Evolutionary conservation across 2,329 filamentous ascomycete species (phyloP), one percentile per base, ranked within the genome.

Genomic region (Tympanopsis confertula): DNA sequence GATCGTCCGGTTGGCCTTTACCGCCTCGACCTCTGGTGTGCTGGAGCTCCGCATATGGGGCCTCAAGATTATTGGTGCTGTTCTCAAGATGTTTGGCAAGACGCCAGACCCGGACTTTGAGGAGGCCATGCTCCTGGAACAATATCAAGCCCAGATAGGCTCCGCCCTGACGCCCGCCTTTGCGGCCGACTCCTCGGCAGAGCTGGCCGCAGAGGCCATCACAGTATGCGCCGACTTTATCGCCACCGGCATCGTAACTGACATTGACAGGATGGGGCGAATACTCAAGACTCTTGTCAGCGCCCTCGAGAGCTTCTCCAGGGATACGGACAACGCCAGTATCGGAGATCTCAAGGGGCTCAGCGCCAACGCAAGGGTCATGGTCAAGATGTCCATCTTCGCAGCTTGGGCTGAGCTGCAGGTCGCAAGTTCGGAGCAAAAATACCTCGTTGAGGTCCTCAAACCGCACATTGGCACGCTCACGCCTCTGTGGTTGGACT

Each of bases 141-240:
- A 98, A 58, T 98, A 98, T 51, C 93, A 98, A 59, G 91, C 91
- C 4, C 91, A 98, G 54, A 98, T 98, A 53, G 88, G 88, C 50
- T 96, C 91, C 14, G 91, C 91, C 1, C 68, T 98, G 43, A 98
- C 93, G 0, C 91, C 91, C 3, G 93, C 91, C 0, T 98, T 98
- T 59, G 88, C 91, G 1, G 82, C 81, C 3, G 91, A 98, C 56
- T 98, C 91, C 0, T 95, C 89, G 1, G 88, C 93, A 1, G 91
- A 98, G 56, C 68, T 98, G 13, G 93, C 91, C 5, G 87, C 91
- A 0, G 89, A 94, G 54, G 91, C 93, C 13, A 86, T 98, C 45
- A 93, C 94, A 50, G 91, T 98, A 5, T 98, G 91, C 51, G 91
- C 89, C 14, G 87, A 84, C 2, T 98, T 98, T 59, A 93, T 98